phyloP scores from a whole-genome alignment of 371 early-diverging fungal species.

The Homolaphlyctis polyrhiza region DNA sequence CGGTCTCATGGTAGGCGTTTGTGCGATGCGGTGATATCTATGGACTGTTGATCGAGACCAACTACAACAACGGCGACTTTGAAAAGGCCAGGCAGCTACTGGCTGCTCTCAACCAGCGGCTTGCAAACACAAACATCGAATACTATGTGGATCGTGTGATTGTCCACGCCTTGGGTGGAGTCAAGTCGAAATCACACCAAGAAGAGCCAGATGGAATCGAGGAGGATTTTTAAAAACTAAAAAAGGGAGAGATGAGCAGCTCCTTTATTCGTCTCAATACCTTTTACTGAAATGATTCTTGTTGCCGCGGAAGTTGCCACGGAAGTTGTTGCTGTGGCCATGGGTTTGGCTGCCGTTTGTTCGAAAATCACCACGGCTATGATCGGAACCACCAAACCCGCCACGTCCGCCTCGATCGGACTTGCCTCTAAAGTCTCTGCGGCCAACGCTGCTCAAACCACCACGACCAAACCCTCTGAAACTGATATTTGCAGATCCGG shows the following conservation, averaged over 20 bases:
- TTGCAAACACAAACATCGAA: conserved; percentile 23
- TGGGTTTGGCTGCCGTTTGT: no score
- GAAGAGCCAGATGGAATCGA: neutral
- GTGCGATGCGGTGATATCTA: conserved; percentile 48
- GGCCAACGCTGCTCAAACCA: no score
- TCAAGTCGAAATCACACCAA: neutral
- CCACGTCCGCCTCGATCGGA: no score
- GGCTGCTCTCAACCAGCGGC: conserved; percentile 14
- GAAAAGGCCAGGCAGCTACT: conserved; percentile 24
- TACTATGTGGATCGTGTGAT: conserved; percentile 35
- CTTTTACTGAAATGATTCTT: neutral
- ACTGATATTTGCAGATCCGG: no score
- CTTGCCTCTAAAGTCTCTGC: no score
- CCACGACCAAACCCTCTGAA: no score
- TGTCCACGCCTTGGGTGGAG: conserved; percentile 15
- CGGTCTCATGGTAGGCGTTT: conserved; percentile 10
- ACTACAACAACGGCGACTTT: conserved; percentile 25
- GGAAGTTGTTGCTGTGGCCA: no score
- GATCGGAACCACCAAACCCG: no score
- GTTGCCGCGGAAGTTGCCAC: no score
- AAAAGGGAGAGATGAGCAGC: no score
- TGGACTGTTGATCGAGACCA: conserved; percentile 41
- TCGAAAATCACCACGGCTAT: no score
- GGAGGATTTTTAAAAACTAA: conserved; percentile 9
- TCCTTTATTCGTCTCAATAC: neutral